phyloP scores from a whole-genome alignment of 495 filamentous ascomycete genomes.

The Extremus antarcticus region DNA sequence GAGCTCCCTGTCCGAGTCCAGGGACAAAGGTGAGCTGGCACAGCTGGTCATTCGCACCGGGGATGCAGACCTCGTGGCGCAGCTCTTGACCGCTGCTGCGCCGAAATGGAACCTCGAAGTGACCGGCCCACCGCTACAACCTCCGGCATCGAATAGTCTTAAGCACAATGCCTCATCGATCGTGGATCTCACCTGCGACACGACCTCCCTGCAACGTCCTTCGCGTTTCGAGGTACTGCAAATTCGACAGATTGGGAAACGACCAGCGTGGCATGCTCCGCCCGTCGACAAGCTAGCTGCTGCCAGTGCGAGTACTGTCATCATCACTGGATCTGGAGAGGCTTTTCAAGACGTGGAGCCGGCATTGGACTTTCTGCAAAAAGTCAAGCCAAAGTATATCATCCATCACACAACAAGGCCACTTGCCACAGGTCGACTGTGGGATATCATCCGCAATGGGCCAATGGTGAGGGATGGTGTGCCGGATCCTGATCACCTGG shows the following conservation, averaged over 20 bases:
- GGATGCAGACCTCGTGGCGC: slow-evolving; percentile 8
- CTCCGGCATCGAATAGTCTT: slow-evolving; percentile 5
- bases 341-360: slow-evolving; percentile 19
- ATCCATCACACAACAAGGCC: slow-evolving; percentile 20
- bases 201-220: background rate
- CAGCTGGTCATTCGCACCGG: slow-evolving; percentile 14
- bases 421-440: slow-evolving; percentile 15
- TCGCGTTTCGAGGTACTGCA: background rate
- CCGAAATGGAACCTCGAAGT: slow-evolving; percentile 14
- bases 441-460: slow-evolving; percentile 19
- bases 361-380: slow-evolving; percentile 18
- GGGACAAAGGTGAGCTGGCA: slow-evolving; percentile 1
- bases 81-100: slow-evolving; percentile 14
- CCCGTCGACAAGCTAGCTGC: background rate
- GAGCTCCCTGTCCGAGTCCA: background rate
- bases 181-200: slow-evolving; percentile 3
- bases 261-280: slow-evolving; percentile 15
- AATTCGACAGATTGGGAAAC: slow-evolving; percentile 1
- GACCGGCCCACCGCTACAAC: slow-evolving; percentile 6
- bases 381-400: slow-evolving; percentile 15
- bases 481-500: slow-evolving; percentile 15
- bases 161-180: slow-evolving; percentile 15
- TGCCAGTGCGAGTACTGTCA: slow-evolving; percentile 4
- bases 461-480: slow-evolving; percentile 14
- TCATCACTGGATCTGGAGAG: slow-evolving; percentile 19